Base-by-base conservation (phyloP, 2,329 filamentous ascomycete genomes). In the Epichloe typhina region DNA sequence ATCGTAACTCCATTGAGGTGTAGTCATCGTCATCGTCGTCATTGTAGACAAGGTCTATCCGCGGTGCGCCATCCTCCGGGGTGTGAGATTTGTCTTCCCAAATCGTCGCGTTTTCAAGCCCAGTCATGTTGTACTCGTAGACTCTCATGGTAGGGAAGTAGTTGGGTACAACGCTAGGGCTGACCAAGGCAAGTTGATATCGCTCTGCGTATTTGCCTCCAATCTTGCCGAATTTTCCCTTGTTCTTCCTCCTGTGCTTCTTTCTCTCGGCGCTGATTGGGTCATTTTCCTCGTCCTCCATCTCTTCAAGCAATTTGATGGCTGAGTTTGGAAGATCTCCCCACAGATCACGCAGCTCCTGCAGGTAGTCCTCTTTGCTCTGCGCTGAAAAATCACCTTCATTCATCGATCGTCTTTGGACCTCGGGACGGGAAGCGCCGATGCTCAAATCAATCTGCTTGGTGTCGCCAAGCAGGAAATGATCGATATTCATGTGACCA, bases 401-500 rank as follows among this genome's bases (percentile, higher is more conserved):
- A 11, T 73, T 72, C 61, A 72, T 67, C 2, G 58, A 52, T 17
- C 33, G 12, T 13, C 47, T 23, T 13, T 35, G 5, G 42, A 33
- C 7, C 23, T 15, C 19, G 35, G 7, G 12, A n/a, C 36, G 19
- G 2, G 65, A 59, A 42, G 67, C 56, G 8, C 71, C 53, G 1
- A 72, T 68, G 26, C 71, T 68, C 46, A 88, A 74, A 54, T 86
- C 75, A 50, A 96, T 75, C 1, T 95, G 79, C 40, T 85, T 75
- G 52, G 82, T 87, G 64, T 97, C 91, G 59, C 95, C 88, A 15
- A 98, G 71, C 62, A 97, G 78, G 67, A 98, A 98, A 66, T 98
- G 93, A 60, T 98, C 93, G 56, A 96, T 86, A 62, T 98, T 98
- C 93, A 98, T 97, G 64, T 98, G 93, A 1, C 91, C 93, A 62